Conservation (phyloP, 176 grass and related monocot species). For the Triticum turgidum region DNA sequence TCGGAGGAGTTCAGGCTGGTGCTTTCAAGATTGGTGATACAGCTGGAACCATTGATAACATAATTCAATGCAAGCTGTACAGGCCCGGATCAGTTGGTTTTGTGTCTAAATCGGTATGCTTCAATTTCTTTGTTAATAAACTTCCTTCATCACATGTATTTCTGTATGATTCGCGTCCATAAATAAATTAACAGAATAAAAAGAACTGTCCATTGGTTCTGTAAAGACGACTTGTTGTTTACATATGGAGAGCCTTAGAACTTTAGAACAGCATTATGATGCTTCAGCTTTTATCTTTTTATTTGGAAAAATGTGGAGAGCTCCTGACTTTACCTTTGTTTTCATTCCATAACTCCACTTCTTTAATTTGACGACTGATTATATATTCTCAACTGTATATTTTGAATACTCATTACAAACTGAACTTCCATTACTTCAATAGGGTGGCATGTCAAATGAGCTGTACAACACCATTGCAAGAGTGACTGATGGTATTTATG, state of each 20-base stretch:
- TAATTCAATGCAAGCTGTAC: slow-evolving; percentile 98
- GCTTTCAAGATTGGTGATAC: slow-evolving; percentile 99
- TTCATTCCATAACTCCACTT: neutral
- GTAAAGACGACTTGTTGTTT: neutral
- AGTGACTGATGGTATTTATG: slow-evolving; percentile 99
- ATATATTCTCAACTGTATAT: neutral
- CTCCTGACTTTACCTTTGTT: neutral
- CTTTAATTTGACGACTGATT: neutral
- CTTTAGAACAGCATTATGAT: neutral
- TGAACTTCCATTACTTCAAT: slow-evolving; percentile 40
- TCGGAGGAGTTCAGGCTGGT: slow-evolving; percentile 96
- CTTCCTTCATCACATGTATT: neutral
- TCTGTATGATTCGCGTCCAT: neutral
- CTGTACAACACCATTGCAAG: slow-evolving; percentile 95
- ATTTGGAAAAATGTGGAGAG: neutral
- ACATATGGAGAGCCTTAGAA: neutral
- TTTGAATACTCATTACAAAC: neutral
- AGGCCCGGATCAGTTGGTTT: slow-evolving; percentile 97
- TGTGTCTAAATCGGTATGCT: slow-evolving; percentile 97
- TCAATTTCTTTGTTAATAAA: neutral
- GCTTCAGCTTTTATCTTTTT: neutral
- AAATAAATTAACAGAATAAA: neutral
- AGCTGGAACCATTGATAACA: slow-evolving; percentile 98
- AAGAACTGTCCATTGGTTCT: neutral
- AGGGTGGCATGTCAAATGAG: slow-evolving; percentile 99